Evolutionary conservation across 768 basidiomycete species (phyloP).

Genomic region (Tylopilus sp.): DNA sequence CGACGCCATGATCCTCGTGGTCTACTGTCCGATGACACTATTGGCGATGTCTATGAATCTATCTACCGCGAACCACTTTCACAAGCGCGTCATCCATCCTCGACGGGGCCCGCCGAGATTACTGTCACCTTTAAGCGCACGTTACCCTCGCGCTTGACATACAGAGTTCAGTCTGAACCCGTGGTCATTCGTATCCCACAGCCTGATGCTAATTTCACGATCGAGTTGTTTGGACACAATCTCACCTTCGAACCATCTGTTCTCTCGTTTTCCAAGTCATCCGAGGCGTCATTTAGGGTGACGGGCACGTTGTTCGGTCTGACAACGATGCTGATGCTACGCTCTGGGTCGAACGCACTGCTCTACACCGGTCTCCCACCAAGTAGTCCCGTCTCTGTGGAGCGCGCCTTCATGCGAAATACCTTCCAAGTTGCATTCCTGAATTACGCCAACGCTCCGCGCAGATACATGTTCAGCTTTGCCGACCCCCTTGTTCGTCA

Average conservation of each 20-base stretch:
- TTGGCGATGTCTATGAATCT: constrained; percentile 77
- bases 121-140: constrained; percentile 68
- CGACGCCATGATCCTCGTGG: constrained; percentile 68
- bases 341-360: constrained; percentile 79
- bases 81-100: constrained; percentile 56
- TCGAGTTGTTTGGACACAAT: constrained; percentile 86
- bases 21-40: constrained; percentile 68
- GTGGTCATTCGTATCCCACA: constrained; percentile 84
- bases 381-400: constrained; percentile 73
- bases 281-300: constrained; percentile 86
- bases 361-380: constrained; percentile 79
- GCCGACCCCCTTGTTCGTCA: constrained; percentile 73
- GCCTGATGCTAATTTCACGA: constrained; percentile 75
- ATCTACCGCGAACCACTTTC: constrained; percentile 68
- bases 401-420: constrained; percentile 94
- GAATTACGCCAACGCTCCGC: constrained; percentile 60
- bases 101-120: constrained; percentile 43
- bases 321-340: constrained; percentile 79
- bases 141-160: constrained; percentile 76
- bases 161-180: constrained; percentile 84
- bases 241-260: constrained; percentile 84
- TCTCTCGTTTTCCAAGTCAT: constrained; percentile 72
- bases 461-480: constrained; percentile 95
- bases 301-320: constrained; percentile 82
- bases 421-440: constrained; percentile 91